Evolutionary conservation across 441 rosid species (phyloP).

Genomic region (Francoa sonchifolia): DNA sequence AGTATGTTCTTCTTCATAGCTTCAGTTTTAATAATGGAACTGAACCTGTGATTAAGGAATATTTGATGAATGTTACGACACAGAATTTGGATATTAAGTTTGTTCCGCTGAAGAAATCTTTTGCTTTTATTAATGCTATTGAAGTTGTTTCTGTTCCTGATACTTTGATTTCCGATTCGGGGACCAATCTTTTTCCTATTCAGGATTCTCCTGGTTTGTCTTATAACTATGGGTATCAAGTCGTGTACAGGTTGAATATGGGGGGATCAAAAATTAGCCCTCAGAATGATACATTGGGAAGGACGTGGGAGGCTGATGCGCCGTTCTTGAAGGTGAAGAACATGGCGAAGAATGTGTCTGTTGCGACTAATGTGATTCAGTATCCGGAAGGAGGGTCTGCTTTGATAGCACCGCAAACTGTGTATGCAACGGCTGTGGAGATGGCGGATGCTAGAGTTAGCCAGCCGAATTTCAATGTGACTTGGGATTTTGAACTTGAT

Average conservation of each 20-base stretch:
- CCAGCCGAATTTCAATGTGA: slow-evolving; percentile 43
- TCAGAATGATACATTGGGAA: slow-evolving; percentile 49
- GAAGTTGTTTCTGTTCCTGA: slow-evolving; percentile 84
- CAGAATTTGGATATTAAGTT: slow-evolving; percentile 38
- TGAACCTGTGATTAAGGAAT: slow-evolving; percentile 38
- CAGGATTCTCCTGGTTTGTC: slow-evolving; percentile 25
- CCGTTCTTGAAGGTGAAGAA: slow-evolving; percentile 32
- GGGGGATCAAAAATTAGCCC: slow-evolving; percentile 59
- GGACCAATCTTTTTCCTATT: slow-evolving; percentile 45
- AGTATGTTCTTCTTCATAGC: slow-evolving; percentile 48
- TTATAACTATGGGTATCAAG: slow-evolving; percentile 34
- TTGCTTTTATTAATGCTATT: slow-evolving; percentile 66
- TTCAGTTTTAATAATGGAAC: slow-evolving; percentile 29
- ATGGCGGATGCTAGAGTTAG: slow-evolving; percentile 48
- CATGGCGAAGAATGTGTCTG: slow-evolving; percentile 24
- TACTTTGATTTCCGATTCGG: slow-evolving; percentile 34
- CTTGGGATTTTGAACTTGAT: slow-evolving; percentile 60
- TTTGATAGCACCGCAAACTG: slow-evolving; percentile 46
- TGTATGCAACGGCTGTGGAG: slow-evolving; percentile 48
- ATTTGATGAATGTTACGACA: slow-evolving; percentile 38
- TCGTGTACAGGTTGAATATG: slow-evolving; percentile 50
- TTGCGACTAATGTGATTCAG: slow-evolving; percentile 32
- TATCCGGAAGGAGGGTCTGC: slow-evolving; percentile 39
- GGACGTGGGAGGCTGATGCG: slow-evolving; percentile 53
- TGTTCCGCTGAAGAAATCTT: slow-evolving; percentile 46